Evolutionary conservation across 1,284 basidiomycete species (phyloP).

Genomic region (Fomes fomentarius): DNA sequence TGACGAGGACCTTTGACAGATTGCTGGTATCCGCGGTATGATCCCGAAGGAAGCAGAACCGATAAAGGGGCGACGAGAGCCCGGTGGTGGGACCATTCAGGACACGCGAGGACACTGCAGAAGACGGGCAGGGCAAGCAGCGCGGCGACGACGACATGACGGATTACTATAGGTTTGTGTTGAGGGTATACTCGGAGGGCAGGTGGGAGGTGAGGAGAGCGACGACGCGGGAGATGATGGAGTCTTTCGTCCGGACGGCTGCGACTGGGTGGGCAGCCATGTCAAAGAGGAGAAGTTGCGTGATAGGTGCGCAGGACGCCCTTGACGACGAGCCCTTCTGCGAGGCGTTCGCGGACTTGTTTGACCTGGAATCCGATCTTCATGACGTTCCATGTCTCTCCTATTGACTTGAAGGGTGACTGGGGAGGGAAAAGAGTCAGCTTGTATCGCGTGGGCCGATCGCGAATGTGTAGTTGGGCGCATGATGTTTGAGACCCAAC

Average conservation of each 20-base stretch:
- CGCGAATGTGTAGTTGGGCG: background rate
- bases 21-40: too few species aligned
- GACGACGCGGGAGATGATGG: constrained; percentile 76
- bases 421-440: constrained; percentile 11
- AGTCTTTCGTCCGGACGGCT: constrained; percentile 88
- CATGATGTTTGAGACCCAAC: background rate
- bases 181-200: too few species aligned
- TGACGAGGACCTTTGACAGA: too few species aligned
- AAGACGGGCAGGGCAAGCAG: too few species aligned
- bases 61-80: too few species aligned
- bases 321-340: constrained; percentile 97
- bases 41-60: too few species aligned
- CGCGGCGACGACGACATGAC: too few species aligned
- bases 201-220: constrained; percentile 80
- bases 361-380: constrained; percentile 98
- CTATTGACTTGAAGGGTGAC: too few species aligned
- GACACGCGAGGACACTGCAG: too few species aligned
- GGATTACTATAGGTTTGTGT: too few species aligned
- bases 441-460: constrained; percentile 17
- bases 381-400: constrained; percentile 99
- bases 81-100: too few species aligned
- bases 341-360: constrained; percentile 93
- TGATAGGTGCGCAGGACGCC: constrained; percentile 95
- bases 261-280: constrained; percentile 98
- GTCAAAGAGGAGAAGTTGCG: constrained; percentile 96